Percentiles rank a stretch among this genome's conserved stretches.
phyloP scores from a whole-genome alignment of 192 early-diverging fungal genomes.

The Diversispora epigaea region DNA sequence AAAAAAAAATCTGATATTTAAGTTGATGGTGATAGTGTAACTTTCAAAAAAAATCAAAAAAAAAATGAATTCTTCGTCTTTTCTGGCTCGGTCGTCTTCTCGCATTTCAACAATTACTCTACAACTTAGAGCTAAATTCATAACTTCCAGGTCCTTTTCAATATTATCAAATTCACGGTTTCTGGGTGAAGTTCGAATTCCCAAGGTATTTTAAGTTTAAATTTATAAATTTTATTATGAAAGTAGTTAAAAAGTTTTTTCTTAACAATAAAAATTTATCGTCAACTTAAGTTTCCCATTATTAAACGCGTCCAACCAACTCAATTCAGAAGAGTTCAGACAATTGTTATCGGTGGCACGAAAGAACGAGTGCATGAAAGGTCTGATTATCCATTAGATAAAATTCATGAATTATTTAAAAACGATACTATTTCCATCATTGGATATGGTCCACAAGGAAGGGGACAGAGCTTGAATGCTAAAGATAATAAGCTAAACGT shows the following conservation, averaged over 20 bases:
- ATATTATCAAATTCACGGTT: background rate
- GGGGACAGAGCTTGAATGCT: slow-evolving; percentile 90
- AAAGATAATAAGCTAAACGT: slow-evolving; percentile 97
- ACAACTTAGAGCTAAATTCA: background rate
- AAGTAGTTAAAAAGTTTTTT: too few species aligned
- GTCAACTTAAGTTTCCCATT: too few species aligned
- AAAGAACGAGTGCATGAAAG: slow-evolving; percentile 94
- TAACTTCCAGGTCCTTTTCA: background rate
- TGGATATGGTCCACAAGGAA: slow-evolving; percentile 95
- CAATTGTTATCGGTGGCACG: slow-evolving; percentile 91
- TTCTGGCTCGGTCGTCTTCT: background rate
- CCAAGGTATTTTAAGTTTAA: too few species aligned
- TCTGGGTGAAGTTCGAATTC: too few species aligned
- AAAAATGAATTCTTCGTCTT: background rate
- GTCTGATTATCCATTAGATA: slow-evolving; percentile 88
- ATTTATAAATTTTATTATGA: too few species aligned
- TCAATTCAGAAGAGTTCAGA: slow-evolving; percentile 82
- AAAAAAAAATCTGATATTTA: background rate
- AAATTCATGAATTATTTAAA: slow-evolving; percentile 87
- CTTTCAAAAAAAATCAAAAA: background rate
- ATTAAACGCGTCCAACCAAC: background rate
- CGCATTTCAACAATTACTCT: background rate
- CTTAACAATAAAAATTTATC: too few species aligned
- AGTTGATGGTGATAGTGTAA: background rate
- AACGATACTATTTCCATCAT: slow-evolving; percentile 91